phyloP scores from a whole-genome alignment of 345 rosid species.

The Fremontodendron californicum region DNA sequence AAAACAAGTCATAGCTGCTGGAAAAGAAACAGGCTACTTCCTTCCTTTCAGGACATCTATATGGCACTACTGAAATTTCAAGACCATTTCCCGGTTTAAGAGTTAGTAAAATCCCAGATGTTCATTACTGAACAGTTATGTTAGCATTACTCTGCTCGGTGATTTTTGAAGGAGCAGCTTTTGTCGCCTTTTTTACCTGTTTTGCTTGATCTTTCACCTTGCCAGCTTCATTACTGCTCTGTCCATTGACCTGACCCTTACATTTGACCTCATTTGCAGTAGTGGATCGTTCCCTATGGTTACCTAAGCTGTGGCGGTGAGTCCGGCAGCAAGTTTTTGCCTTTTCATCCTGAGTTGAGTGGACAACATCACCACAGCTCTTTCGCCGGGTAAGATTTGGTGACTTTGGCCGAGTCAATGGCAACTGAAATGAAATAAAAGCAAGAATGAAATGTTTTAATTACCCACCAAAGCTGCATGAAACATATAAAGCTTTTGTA shows the following conservation, averaged over 20 bases:
- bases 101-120: constrained; percentile 23
- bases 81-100: constrained; percentile 22
- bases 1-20: constrained; percentile 22
- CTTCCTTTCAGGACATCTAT: constrained; percentile 25
- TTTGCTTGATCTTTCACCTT: constrained; percentile 44
- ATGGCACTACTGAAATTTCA: constrained; percentile 17
- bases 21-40: constrained; percentile 31
- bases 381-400: constrained; percentile 70
- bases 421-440: constrained; percentile 47
- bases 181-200: constrained; percentile 31
- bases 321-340: constrained; percentile 50
- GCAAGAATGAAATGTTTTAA: not conserved
- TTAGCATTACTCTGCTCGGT: constrained; percentile 23
- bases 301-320: constrained; percentile 65
- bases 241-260: constrained; percentile 29
- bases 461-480: not conserved
- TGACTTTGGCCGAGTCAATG: constrained; percentile 77
- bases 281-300: constrained; percentile 34
- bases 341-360: constrained; percentile 41
- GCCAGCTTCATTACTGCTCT: constrained; percentile 36
- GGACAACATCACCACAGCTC: constrained; percentile 73
- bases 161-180: constrained; percentile 35
- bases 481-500: not conserved
- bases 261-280: constrained; percentile 24
- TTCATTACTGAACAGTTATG: constrained; percentile 40